These are phyloP conservation scores for Lophiostoma macrostomum DNA, from an alignment of 495 filamentous ascomycete genomes.

Conservation along the genomic window DNA sequence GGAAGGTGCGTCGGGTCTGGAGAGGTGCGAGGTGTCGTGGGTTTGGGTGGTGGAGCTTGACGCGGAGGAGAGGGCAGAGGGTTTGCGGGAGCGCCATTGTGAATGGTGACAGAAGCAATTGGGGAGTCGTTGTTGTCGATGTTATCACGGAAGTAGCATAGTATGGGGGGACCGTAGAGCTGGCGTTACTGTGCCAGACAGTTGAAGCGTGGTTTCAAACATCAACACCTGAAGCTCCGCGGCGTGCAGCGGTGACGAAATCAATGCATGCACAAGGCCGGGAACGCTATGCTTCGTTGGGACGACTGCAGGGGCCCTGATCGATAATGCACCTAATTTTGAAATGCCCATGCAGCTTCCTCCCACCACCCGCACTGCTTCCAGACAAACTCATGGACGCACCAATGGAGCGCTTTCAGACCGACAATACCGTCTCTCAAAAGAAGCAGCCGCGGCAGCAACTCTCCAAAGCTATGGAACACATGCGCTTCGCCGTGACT, in stretches of 20 bases:
- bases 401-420: conserved; percentile 8
- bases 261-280: background rate
- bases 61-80: conserved; percentile 44
- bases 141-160: too few relatives aligned
- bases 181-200: too few relatives aligned
- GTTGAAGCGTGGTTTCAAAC: too few relatives aligned
- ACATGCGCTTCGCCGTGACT: conserved; percentile 44
- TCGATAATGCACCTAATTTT: conserved; percentile 12
- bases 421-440: conserved; percentile 18
- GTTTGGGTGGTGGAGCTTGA: background rate
- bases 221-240: too few relatives aligned
- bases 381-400: background rate
- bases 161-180: too few relatives aligned
- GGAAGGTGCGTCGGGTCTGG: conserved; percentile 36
- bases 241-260: background rate
- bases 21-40: conserved; percentile 24
- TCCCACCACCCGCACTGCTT: background rate
- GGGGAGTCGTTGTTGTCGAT: background rate
- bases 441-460: conserved; percentile 34
- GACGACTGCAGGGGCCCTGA: too few relatives aligned
- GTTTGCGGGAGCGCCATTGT: conserved; percentile 29
- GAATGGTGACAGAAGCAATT: background rate
- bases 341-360: background rate
- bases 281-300: too few relatives aligned
- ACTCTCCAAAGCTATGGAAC: conserved; percentile 45